Evolutionary conservation across 108 stramenopile genomes (phyloP).

Genomic region (Asterionellopsis glacialis): DNA sequence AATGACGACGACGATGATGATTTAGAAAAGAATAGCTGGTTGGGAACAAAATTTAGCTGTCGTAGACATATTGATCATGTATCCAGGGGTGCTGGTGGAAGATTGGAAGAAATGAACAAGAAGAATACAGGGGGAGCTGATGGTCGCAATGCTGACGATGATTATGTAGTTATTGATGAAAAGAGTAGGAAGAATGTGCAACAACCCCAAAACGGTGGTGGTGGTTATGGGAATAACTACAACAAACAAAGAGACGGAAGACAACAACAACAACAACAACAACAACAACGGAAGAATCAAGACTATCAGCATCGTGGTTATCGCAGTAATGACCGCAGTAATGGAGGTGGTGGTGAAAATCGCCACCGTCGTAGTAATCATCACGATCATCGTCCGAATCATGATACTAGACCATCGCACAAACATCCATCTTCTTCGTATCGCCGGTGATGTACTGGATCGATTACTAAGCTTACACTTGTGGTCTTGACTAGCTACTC

Average conservation of each 20-base stretch:
- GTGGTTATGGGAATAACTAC: neutral
- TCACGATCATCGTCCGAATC: too few species aligned
- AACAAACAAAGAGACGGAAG: neutral
- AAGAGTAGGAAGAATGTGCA: constrained; percentile 8
- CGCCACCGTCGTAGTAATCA: too few species aligned
- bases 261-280: neutral
- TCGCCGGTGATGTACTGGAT: too few species aligned
- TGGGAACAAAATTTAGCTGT: constrained; percentile 75
- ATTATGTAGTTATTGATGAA: constrained; percentile 73
- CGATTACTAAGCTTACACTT: too few species aligned
- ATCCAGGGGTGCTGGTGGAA: constrained; percentile 15
- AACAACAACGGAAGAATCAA: neutral
- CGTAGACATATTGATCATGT: constrained; percentile 67
- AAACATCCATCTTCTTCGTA: too few species aligned
- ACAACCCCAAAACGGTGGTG: neutral
- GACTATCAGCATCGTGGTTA: too few species aligned
- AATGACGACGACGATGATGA: constrained; percentile 22
- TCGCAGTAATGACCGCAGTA: neutral
- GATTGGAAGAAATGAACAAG: too few species aligned
- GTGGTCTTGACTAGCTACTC: too few species aligned
- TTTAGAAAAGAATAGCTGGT: constrained; percentile 39
- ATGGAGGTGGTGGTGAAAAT: too few species aligned
- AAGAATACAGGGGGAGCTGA: constrained; percentile 42
- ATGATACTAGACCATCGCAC: too few species aligned
- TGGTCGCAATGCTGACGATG: constrained; percentile 58